Conservation (phyloP, 2,329 filamentous ascomycete species). For the Fusarium agapanthi region DNA sequence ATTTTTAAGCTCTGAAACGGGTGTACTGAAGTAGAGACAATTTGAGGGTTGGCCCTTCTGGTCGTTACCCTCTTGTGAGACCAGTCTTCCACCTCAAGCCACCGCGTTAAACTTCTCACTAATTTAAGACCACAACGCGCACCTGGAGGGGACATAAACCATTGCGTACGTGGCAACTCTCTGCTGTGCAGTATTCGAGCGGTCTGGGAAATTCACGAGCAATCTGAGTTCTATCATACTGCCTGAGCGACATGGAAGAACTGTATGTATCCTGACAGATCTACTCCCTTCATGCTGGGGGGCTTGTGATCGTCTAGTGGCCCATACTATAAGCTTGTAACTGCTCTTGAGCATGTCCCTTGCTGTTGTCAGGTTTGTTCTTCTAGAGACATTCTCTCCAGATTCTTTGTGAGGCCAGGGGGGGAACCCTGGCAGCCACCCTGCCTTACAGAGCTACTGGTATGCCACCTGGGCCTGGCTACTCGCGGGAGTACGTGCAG, state of each 20-base stretch:
- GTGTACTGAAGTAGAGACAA: not conserved
- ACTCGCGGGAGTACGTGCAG: conserved; percentile 31
- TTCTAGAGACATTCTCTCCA: conserved; percentile 31
- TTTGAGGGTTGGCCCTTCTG: not conserved
- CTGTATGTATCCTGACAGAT: not conserved
- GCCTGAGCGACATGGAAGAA: not conserved
- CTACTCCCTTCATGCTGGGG: not conserved
- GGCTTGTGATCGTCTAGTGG: conserved; percentile 1
- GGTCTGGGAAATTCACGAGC: not conserved
- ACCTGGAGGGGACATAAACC: not conserved
- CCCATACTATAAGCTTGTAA: conserved; percentile 21
- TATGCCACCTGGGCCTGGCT: conserved; percentile 21
- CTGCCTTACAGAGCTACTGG: conserved; percentile 4
- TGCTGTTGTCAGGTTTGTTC: conserved; percentile 10
- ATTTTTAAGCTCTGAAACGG: not conserved
- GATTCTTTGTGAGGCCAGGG: conserved; percentile 20
- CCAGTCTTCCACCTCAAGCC: not conserved
- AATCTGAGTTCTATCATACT: not conserved
- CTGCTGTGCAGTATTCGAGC: not conserved
- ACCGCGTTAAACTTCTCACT: not conserved
- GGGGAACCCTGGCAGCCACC: not conserved
- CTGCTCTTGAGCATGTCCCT: conserved; percentile 4
- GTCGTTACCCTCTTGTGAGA: not conserved
- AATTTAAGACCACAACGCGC: not conserved
- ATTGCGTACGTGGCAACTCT: not conserved